phyloP scores from a whole-genome alignment of 2,329 filamentous ascomycete species.

The Dothistroma pini region DNA sequence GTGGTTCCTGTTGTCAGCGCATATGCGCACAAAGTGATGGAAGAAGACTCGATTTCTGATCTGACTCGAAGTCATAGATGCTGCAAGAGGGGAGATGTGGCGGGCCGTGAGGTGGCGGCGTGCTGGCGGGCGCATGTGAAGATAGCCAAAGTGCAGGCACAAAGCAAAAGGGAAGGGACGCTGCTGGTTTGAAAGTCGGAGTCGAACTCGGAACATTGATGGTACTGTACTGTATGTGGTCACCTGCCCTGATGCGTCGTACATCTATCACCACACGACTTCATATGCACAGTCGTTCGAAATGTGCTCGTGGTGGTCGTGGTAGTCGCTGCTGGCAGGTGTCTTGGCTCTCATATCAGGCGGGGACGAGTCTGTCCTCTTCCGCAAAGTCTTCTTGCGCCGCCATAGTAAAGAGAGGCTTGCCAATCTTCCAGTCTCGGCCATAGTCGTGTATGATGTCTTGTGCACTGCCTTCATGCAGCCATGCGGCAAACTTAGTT shows the following conservation, averaged over 20 bases:
- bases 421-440: slow-evolving; percentile 15
- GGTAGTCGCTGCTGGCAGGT: neutral
- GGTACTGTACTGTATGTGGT: too few relatives aligned
- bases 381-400: slow-evolving; percentile 17
- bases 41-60: too few relatives aligned
- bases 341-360: neutral
- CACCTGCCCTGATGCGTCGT: neutral
- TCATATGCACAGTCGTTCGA: too few relatives aligned
- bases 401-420: slow-evolving; percentile 20
- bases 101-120: too few relatives aligned
- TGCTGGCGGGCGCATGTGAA: too few relatives aligned
- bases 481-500: slow-evolving; percentile 21
- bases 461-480: slow-evolving; percentile 13
- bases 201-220: too few relatives aligned
- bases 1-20: too few relatives aligned
- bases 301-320: neutral
- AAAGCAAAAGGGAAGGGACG: neutral
- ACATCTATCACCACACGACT: too few relatives aligned
- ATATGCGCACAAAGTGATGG: too few relatives aligned
- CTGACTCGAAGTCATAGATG: too few relatives aligned
- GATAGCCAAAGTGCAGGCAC: neutral
- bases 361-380: slow-evolving; percentile 8
- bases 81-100: too few relatives aligned
- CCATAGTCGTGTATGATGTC: slow-evolving; percentile 18
- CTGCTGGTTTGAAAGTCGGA: too few relatives aligned